Conservation (phyloP, 768 basidiomycete species). For the Podaxis mareebaensis region DNA sequence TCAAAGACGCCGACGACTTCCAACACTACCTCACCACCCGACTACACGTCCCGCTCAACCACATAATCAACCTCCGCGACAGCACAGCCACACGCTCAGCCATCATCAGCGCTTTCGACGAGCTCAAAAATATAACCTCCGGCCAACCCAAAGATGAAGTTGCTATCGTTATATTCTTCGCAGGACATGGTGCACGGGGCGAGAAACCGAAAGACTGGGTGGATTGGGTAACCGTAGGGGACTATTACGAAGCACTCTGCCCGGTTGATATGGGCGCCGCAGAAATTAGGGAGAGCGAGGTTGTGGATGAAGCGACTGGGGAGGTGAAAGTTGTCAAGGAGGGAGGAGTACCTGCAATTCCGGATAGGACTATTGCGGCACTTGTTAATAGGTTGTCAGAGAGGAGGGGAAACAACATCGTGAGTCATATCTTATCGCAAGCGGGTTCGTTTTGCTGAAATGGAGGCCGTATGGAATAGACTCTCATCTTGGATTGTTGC, state of each 20-base stretch:
- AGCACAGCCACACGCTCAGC: slow-evolving; percentile 33
- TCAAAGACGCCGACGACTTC: slow-evolving; percentile 40
- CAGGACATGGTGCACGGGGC: slow-evolving; percentile 44
- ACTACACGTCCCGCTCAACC: slow-evolving; percentile 30
- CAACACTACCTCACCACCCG: slow-evolving; percentile 30
- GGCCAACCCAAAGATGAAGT: slow-evolving; percentile 21
- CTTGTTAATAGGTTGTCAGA: slow-evolving; percentile 38
- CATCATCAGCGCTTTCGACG: slow-evolving; percentile 33
- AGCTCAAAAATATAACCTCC: slow-evolving; percentile 24
- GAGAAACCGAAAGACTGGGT: slow-evolving; percentile 30
- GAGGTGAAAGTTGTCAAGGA: slow-evolving; percentile 2
- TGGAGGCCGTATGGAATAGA: slow-evolving; percentile 25
- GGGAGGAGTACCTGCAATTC: slow-evolving; percentile 33
- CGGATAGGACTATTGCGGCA: slow-evolving; percentile 41
- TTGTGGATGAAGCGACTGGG: neutral
- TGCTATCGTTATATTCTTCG: slow-evolving; percentile 43
- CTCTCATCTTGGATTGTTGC: slow-evolving; percentile 49
- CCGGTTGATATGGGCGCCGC: slow-evolving; percentile 30
- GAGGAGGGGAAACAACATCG: slow-evolving; percentile 44
- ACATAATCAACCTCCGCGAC: slow-evolving; percentile 40
- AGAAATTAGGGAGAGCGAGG: neutral
- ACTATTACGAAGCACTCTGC: slow-evolving; percentile 35
- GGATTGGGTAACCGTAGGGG: slow-evolving; percentile 27
- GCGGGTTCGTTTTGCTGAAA: too few relatives aligned
- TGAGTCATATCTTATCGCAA: slow-evolving; percentile 12